Evolutionary conservation across 352 stramenopile species (phyloP).

Genomic region (Pythium rishiriense): DNA sequence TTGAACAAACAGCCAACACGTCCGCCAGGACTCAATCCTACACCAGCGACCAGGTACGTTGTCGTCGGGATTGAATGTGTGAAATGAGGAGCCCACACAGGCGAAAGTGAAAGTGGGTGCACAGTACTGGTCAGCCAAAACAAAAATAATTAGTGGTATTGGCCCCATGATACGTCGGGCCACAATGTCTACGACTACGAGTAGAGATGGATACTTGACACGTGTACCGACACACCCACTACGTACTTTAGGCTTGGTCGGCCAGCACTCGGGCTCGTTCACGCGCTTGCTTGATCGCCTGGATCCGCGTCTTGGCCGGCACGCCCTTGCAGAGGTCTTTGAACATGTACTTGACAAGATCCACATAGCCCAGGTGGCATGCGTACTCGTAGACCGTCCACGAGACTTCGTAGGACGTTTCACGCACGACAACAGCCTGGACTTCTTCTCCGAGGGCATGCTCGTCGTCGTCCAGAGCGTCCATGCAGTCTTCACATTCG

Average conservation of each 20-base stretch:
- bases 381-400: constrained; percentile 29
- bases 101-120: no score
- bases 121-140: no score
- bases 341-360: constrained; percentile 30
- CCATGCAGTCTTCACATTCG: constrained; percentile 5
- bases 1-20: no score
- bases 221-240: no score
- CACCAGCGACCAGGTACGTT: no score
- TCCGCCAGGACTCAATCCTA: no score
- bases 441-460: constrained; percentile 19
- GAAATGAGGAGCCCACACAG: no score
- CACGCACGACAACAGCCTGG: constrained; percentile 12
- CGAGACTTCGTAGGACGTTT: not conserved
- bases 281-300: constrained; percentile 3
- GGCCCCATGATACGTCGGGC: no score
- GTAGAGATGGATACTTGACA: no score
- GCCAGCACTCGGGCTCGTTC: not conserved
- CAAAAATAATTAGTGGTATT: no score
- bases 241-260: not conserved
- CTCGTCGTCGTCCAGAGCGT: constrained; percentile 19
- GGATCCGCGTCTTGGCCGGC: constrained; percentile 5
- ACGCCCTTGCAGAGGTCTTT: constrained; percentile 1
- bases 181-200: no score
- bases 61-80: no score
- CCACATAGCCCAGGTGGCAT: constrained; percentile 23